These are phyloP conservation scores for Spergularia marina DNA, from an alignment of 148 eudicot genomes.

Conservation along the genomic window DNA sequence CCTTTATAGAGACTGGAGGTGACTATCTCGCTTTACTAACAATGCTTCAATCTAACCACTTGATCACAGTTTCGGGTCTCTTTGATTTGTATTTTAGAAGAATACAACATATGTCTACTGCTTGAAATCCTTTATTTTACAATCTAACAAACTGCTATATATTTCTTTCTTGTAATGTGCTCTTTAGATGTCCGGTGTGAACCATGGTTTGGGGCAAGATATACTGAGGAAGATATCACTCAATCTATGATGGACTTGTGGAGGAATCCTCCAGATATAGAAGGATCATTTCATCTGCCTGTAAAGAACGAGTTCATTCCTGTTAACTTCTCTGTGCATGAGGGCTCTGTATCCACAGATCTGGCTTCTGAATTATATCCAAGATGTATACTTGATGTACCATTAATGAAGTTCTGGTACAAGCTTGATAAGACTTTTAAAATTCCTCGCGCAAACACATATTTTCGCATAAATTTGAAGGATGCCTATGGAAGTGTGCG, in stretches of 20 bases:
- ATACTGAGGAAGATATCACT: conserved; percentile 74
- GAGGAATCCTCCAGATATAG: conserved; percentile 76
- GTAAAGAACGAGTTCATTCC: conserved; percentile 86
- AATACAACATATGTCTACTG: neutral
- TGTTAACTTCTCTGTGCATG: conserved; percentile 65
- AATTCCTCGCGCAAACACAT: conserved; percentile 94
- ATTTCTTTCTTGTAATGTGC: neutral
- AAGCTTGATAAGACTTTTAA: conserved; percentile 84
- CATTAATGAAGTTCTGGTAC: conserved; percentile 81
- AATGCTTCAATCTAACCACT: neutral
- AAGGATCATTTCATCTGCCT: conserved; percentile 76
- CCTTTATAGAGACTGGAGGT: conserved; percentile 58
- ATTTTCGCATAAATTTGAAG: conserved; percentile 76
- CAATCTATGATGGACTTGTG: conserved; percentile 55
- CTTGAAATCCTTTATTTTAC: neutral
- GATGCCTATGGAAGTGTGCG: conserved; percentile 61
- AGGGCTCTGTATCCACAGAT: conserved; percentile 42
- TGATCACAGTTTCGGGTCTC: neutral
- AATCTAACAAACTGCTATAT: conserved; percentile 11
- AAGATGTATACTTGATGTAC: conserved; percentile 79
- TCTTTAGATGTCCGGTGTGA: conserved; percentile 53
- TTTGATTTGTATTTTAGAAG: neutral
- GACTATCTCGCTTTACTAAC: conserved; percentile 17
- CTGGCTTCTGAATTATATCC: conserved; percentile 42
- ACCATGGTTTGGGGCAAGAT: conserved; percentile 94